Evolutionary conservation across 768 basidiomycete genomes (phyloP).

Genomic region (Thelephora aurantiotincta): DNA sequence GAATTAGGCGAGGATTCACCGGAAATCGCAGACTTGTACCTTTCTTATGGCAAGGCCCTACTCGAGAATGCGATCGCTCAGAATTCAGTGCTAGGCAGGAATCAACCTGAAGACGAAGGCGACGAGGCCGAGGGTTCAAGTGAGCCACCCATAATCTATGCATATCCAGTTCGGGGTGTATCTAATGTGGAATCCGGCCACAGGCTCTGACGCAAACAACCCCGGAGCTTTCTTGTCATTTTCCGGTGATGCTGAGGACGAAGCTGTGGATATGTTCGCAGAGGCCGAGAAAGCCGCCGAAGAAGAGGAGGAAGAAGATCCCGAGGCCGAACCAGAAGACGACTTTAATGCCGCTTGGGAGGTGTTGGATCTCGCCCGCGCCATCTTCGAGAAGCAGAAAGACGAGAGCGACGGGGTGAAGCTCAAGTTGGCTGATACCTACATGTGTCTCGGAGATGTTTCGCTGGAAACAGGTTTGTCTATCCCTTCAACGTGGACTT

Average conservation of each 20-base stretch:
- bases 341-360: conserved; percentile 99
- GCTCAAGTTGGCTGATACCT: conserved; percentile 83
- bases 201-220: conserved; percentile 20
- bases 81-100: conserved; percentile 80
- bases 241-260: conserved; percentile 56
- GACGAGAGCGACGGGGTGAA: conserved; percentile 45
- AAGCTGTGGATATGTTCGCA: conserved; percentile 49
- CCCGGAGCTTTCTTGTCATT: conserved; percentile 62
- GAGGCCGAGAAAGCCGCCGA: conserved; percentile 32
- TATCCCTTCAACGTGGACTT: background rate
- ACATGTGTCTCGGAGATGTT: conserved; percentile 87
- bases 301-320: conserved; percentile 42
- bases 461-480: conserved; percentile 83
- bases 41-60: conserved; percentile 85
- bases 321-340: conserved; percentile 79
- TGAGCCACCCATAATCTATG: conserved; percentile 7
- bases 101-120: conserved; percentile 42
- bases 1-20: conserved; percentile 69
- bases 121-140: conserved; percentile 26
- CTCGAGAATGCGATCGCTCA: conserved; percentile 86
- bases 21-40: conserved; percentile 77
- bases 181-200: conserved; percentile 9
- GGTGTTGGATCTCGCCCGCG: conserved; percentile 85
- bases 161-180: background rate
- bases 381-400: conserved; percentile 63